phyloP scores from a whole-genome alignment of 768 basidiomycete species.

The Suillus fuscotomentosus region DNA sequence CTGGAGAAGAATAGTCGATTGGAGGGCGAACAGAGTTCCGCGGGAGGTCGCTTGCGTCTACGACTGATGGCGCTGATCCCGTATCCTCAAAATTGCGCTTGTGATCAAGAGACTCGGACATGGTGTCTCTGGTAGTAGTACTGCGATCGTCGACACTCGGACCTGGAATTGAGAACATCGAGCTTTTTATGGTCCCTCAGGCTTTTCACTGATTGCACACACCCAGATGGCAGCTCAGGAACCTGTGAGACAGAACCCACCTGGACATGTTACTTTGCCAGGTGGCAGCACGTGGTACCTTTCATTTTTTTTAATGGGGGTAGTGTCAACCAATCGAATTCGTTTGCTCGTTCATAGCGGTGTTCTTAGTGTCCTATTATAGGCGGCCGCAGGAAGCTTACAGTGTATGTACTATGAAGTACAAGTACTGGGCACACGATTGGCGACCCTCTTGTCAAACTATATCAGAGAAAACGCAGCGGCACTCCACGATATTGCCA shows the following conservation, averaged over 20 bases:
- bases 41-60: neutral
- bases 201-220: neutral
- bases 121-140: neutral
- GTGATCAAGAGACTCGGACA: constrained; percentile 21
- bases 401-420: neutral
- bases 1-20: constrained; percentile 62
- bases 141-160: neutral
- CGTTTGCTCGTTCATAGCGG: neutral
- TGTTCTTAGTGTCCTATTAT: neutral
- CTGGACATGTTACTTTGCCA: constrained; percentile 18
- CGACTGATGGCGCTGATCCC: neutral
- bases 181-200: neutral
- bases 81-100: constrained; percentile 23
- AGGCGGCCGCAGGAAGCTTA: neutral
- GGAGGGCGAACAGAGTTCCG: constrained; percentile 43
- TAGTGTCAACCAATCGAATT: neutral
- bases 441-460: neutral
- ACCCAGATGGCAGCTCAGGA: neutral
- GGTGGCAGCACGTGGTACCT: neutral
- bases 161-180: neutral
- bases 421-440: neutral
- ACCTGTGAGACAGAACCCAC: constrained; percentile 1
- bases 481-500: no score
- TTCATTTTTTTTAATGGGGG: neutral
- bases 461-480: neutral